Conservation (phyloP, 2,329 filamentous ascomycete species). For the Pezizomycotina sp. region DNA sequence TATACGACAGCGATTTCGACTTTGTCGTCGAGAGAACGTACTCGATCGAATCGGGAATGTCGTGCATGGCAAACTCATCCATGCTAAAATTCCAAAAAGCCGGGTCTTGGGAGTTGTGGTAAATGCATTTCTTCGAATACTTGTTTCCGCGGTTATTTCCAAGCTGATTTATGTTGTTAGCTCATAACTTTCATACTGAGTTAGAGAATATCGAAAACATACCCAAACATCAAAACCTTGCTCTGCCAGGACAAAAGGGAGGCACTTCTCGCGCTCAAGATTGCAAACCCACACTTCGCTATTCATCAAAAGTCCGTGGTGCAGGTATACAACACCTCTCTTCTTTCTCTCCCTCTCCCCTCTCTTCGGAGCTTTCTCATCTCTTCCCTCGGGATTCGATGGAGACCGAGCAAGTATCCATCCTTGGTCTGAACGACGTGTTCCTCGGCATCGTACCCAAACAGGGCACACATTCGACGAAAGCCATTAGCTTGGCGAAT, state of each 20-base stretch:
- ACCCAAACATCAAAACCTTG: constrained; percentile 92
- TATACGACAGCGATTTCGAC: constrained; percentile 75
- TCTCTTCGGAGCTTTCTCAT: constrained; percentile 59
- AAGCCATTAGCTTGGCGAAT: constrained; percentile 83
- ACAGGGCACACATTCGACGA: constrained; percentile 78
- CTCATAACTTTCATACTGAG: not conserved
- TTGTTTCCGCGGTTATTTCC: constrained; percentile 98
- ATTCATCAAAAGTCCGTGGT: constrained; percentile 92
- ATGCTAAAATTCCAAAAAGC: constrained; percentile 97
- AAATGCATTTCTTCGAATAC: constrained; percentile 87
- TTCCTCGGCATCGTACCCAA: constrained; percentile 86
- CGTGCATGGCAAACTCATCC: constrained; percentile 93
- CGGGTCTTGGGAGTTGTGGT: constrained; percentile 53
- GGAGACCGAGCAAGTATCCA: constrained; percentile 79
- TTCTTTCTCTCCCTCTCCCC: constrained; percentile 46
- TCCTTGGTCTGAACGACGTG: constrained; percentile 90
- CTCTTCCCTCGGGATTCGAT: constrained; percentile 77
- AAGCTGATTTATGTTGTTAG: constrained; percentile 38
- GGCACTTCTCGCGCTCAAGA: constrained; percentile 66
- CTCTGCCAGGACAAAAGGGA: constrained; percentile 80
- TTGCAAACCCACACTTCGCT: constrained; percentile 95
- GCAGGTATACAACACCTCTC: constrained; percentile 83
- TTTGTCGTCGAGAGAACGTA: constrained; percentile 76
- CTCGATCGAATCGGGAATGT: constrained; percentile 85
- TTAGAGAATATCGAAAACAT: constrained; percentile 27